A percentile compares a stretch with the other conserved stretches of the same genome.
Evolutionary conservation across 257 asterid species (phyloP).

Genomic region (Phtheirospermum japonicum): DNA sequence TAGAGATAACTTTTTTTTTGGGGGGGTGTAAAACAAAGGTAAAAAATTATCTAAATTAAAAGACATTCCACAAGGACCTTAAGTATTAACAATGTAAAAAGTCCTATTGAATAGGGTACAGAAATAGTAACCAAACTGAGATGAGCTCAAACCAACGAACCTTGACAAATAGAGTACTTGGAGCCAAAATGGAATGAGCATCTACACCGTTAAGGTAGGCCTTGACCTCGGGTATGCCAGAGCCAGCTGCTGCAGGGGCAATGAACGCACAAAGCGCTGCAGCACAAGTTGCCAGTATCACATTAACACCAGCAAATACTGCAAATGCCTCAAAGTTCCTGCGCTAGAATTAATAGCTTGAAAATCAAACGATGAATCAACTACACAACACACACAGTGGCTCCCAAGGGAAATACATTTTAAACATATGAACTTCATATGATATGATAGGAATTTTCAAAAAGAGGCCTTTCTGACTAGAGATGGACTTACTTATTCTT

Average conservation of each 20-base stretch:
- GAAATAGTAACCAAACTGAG: conserved; percentile 1
- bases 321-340: conserved; percentile 63
- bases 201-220: conserved; percentile 95
- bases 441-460: not conserved
- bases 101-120: too few relatives aligned
- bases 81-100: too few relatives aligned
- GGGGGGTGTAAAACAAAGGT: not conserved
- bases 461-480: conserved; percentile 15
- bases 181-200: conserved; percentile 96
- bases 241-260: conserved; percentile 99
- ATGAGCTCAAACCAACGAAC: conserved; percentile 34
- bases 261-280: conserved; percentile 72
- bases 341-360: conserved; percentile 35
- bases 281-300: conserved; percentile 63
- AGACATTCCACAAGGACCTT: too few relatives aligned
- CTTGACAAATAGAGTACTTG: conserved; percentile 92
- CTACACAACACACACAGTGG: not conserved
- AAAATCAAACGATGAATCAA: conserved; percentile 24
- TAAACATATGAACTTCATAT: too few relatives aligned
- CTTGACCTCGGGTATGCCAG: conserved; percentile 99
- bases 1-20: not conserved
- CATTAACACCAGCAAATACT: conserved; percentile 64
- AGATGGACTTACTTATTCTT: conserved; percentile 52
- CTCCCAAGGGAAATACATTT: conserved; percentile 11
- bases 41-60: too few relatives aligned